Base-by-base conservation (phyloP, 805 yeast genomes). In the Metschnikowia lochheadii region DNA sequence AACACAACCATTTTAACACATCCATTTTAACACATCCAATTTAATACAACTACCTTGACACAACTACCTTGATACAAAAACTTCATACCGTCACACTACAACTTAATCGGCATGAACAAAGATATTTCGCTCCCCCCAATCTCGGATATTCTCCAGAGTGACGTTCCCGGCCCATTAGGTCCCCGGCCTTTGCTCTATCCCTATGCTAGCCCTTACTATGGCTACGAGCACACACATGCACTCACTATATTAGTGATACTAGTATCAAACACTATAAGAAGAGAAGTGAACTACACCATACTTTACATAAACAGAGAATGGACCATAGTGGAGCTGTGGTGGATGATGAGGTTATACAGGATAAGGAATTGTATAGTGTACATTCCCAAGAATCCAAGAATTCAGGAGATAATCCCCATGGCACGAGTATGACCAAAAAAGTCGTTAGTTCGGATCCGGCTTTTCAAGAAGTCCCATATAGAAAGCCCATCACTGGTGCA, bases 101-200 rank as follows among this genome's bases (percentile, higher is more conserved):
- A 13, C 8, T 2, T 26, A 20, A 8, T 21, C 18, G 46, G 26
- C 10, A 52, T 53, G 58, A 46, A 48, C 42, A 56, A 58, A 49
- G 64, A 64, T 48, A 61, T 73, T 13, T 65, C 69, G 23, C 67
- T 73, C 57, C 78, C 77, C 10, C 75, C 77, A 3, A 72, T 73
- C 34, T 68, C 72, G n/a, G 75, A 73, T 59, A 69, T 73, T 23
- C 62, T 73, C 41, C 49, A 51, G 26, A 44, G 46, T 17, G 51
- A 20, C 10, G 43, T 32, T 3, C 23, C 40, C 5, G 46, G 44
- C 17, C 51, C 49, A 6, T 34, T 43, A 45, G 46, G 47, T 35
- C 48, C 49, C 49, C 20, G 45, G 36, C 32, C 52, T 47, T 14
- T 34, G 49, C 33, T 26, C 15, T 35, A 53, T 51, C 33, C 46